phyloP scores from a whole-genome alignment of 208 protist genomes.

The Acanthamoeba culbertsoni region DNA sequence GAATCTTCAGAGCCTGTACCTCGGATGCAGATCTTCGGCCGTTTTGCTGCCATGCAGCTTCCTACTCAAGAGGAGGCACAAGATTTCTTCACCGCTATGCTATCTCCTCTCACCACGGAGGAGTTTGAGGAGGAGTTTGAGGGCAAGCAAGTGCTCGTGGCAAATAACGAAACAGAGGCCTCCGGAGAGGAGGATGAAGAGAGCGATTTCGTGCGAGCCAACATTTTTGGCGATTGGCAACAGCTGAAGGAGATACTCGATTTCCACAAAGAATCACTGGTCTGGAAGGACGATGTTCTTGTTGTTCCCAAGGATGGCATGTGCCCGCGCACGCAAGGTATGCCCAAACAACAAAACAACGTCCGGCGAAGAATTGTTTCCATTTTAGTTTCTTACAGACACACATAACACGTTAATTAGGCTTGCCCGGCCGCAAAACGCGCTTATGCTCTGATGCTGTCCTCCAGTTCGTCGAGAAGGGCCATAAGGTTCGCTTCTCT shows the following conservation, averaged over 20 bases:
- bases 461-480: background rate
- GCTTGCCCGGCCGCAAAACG: background rate
- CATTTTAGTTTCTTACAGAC: background rate
- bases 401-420: no score
- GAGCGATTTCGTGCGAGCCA: background rate
- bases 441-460: background rate
- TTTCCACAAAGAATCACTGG: background rate
- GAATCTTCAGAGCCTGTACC: background rate
- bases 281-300: background rate
- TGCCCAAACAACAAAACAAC: background rate
- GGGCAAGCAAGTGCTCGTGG: slow-evolving; percentile 6
- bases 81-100: background rate
- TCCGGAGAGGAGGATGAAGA: background rate
- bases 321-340: background rate
- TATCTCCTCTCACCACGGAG: background rate
- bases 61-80: background rate
- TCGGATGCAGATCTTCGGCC: background rate
- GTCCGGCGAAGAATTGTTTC: background rate
- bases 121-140: slow-evolving; percentile 2
- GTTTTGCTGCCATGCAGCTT: background rate
- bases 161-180: background rate
- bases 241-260: background rate
- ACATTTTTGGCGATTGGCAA: background rate
- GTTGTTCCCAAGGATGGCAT: background rate
- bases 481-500: background rate